Evolutionary conservation across 2,329 filamentous ascomycete genomes (phyloP).

Genomic region (Herpotrichia juniperi): DNA sequence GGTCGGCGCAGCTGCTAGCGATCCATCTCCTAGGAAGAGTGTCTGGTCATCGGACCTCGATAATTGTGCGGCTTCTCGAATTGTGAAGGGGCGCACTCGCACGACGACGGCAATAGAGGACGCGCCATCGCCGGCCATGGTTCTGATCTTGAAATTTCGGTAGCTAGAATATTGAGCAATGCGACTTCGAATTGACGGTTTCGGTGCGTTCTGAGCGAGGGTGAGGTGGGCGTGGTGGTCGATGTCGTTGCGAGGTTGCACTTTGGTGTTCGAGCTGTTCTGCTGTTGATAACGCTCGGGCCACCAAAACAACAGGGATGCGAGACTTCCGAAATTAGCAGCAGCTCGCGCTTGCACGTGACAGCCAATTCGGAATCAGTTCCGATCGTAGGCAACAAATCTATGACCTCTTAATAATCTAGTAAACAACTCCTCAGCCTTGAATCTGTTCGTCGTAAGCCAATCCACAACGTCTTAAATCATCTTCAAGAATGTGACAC

Average conservation of each 20-base stretch:
- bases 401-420: too few species aligned
- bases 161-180: slow-evolving; percentile 16
- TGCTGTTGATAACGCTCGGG: slow-evolving; percentile 25
- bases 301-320: slow-evolving; percentile 35
- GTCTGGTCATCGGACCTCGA: slow-evolving; percentile 80
- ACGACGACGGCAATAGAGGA: slow-evolving; percentile 61
- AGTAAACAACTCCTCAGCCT: too few species aligned
- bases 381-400: too few species aligned
- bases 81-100: slow-evolving; percentile 72
- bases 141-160: slow-evolving; percentile 6
- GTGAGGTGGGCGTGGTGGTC: slow-evolving; percentile 11
- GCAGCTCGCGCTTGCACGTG: slow-evolving; percentile 12
- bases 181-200: slow-evolving; percentile 16
- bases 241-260: slow-evolving; percentile 15
- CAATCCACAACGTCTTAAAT: too few species aligned
- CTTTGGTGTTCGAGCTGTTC: slow-evolving; percentile 17
- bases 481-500: too few species aligned
- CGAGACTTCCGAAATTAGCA: slow-evolving; percentile 14
- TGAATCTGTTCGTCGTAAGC: too few species aligned
- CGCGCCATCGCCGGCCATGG: slow-evolving; percentile 50
- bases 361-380: neutral
- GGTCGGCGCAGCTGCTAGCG: slow-evolving; percentile 82
- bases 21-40: slow-evolving; percentile 95
- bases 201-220: slow-evolving; percentile 27
- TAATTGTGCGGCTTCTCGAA: slow-evolving; percentile 93